Base-by-base conservation (phyloP, 1,284 basidiomycete genomes). In the Malassezia caprae region DNA sequence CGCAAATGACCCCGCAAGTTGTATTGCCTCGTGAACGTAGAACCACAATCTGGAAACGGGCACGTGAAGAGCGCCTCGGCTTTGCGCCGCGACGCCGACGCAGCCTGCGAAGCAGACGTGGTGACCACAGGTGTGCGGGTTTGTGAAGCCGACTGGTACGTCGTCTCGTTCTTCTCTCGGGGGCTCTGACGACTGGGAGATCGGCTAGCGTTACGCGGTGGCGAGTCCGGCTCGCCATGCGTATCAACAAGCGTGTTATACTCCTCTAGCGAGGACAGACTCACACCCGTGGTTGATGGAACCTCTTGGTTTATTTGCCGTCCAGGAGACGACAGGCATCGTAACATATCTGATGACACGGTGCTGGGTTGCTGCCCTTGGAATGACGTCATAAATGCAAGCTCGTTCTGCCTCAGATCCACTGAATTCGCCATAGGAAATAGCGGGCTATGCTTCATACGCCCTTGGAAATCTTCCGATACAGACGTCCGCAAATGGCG, bases 1-100 rank as follows among this genome's bases (percentile, higher is more conserved):
- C 90, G 83, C 63, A 96, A 76, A 78, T 96, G 91, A 48, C 91
- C 90, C 83, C 78, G 75, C 56, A 78, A 57, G 58, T 79, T 79
- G 75, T 79, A 79, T 65, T 78, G 77, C 27, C 64, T 55, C 30
- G 66, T 69, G 58, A 64, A 96, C 4, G 90, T 93, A 77, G 88
- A 90, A 45, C 87, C 88, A 77, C 90, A 96, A 12, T 89, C 90
- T 12, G 90, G 89, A 8, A 96, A 88, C 21, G 90, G 90, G 76
- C 90, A 96, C 49, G 84, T 81, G 76, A 93, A 93, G 65, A 87
- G 82, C 0, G 89, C 90, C 75, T 89, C 87, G 71, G 91, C 90
- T 63, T 88, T 82, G 46, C 90, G 79, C 48, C 90, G 80, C 72
- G 86, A 90, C 35, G 86, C 87, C 68, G 87, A 90, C 2, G 90